Base-by-base conservation (phyloP, 192 early-diverging fungal genomes). In the Backusella tuberculispora region DNA sequence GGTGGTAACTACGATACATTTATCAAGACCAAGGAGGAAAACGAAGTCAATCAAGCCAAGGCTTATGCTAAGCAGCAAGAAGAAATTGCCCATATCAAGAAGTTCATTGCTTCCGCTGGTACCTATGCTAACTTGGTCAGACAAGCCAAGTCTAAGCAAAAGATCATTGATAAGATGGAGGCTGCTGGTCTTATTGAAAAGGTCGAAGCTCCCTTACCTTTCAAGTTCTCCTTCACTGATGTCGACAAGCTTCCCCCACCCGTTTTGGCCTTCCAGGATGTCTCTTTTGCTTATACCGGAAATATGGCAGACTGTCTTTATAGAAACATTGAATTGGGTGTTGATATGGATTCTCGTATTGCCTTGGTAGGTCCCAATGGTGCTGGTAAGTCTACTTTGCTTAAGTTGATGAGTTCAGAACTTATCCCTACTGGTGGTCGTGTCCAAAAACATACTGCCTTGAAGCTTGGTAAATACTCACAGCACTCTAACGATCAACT, bases 111-210 rank as follows among this genome's bases (percentile, higher is more conserved):
- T 41, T 96, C 95, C 19, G 96, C 95, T 76, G 98, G 98, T 97
- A 99, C 98, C 53, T 99, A 97, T 85, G 92, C 98, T 78, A 99
- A 99, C 88, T 90, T 99, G 88, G 96, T 98, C 56, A 88, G 94
- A 64, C 98, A 99, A 86, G 98, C 98, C 69, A 98, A 99, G 89
- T 96, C 95, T 43, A 94, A 96, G 83, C 98, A 98, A 81, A 99
- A 99, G 93, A 99, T 98, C 83, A 91, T 99, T 53, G 98, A 99
- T 88, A 99, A 99, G 88, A 99, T 99, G 98, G 95, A 97, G 85
- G 98, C 96, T 74, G 98, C 91, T 74, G 98, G 98, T 77, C 86
- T 99, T 67, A 91, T 99, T 64, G 98, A 99, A 77, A 96, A 97
- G 87, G 95, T 98, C 50, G 92, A 95, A 72, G 82, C 84, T 63